Base-by-base conservation (phyloP, 2,329 filamentous ascomycete species). In the Whalleya microplaca region DNA sequence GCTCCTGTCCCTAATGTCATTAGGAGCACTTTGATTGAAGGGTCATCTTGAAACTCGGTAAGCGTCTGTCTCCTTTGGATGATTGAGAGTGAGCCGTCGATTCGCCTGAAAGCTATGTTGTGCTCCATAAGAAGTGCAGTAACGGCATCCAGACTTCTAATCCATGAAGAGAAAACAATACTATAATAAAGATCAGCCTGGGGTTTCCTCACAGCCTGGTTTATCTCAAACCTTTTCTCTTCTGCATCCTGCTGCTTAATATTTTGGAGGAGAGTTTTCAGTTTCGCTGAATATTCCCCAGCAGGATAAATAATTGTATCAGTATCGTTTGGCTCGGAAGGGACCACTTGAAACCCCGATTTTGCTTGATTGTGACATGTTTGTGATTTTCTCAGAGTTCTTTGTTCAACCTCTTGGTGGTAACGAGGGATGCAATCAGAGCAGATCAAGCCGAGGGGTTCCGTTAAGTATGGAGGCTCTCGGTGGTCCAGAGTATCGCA, bases 151-250 rank as follows among this genome's bases (percentile, higher is more conserved):
- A 74, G 59, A 43, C 67, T 72, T 21, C 68, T 70, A 10, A 65
- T 73, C 72, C 72, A 75, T 21, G 56, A 69, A 12, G 70, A 72
- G 53, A 74, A 74, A 14, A 74, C 58, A 41, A 74, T 63, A 48
- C 72, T 74, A 59, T 21, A 20, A 3, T 23, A 1, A 48, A 47
- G 2, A 18, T 56, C 6, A 61, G 29, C 16, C 29, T 45, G 46
- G 16, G n/a, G 2, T 27, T 7, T 48, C 20, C 7, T 14, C 5
- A 12, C 1, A 27, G 9, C 2, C n/a, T 40, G 9, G 16, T 20
- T 37, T 9, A 21, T 14, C 20, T 8, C 45, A 40, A 16, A 67
- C 67, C 65, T 64, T 54, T 71, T 71, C 4, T 60, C 55, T n/a
- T 55, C 20, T 2, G 2, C n/a, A 14, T 41, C 47, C 14, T 66